A percentile compares a stretch with the other conserved stretches of the same genome.
These are phyloP conservation scores for Russula griseocarnosa DNA, from an alignment of 768 basidiomycete genomes.

Conservation along the genomic window DNA sequence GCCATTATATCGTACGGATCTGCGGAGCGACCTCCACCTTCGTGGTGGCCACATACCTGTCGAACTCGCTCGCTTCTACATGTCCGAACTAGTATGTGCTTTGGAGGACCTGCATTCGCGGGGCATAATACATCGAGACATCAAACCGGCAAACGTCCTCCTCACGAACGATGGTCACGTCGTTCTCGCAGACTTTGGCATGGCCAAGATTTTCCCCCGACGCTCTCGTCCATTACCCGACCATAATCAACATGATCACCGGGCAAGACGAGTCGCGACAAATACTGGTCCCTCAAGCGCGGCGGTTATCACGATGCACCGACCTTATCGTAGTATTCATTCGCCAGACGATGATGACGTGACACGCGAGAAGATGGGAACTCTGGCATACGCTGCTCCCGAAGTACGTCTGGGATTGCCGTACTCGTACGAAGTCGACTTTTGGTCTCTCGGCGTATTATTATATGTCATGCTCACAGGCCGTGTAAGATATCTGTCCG, in stretches of 20 bases:
- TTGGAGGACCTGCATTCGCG: constrained; percentile 38
- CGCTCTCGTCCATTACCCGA: not conserved
- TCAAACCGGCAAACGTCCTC: constrained; percentile 43
- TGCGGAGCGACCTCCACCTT: constrained; percentile 24
- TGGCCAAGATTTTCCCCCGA: constrained; percentile 25
- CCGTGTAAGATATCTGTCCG: constrained; percentile 19
- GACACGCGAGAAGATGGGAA: constrained; percentile 24
- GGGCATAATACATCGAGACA: constrained; percentile 47
- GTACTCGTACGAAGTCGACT: constrained; percentile 29
- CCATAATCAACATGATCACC: not conserved
- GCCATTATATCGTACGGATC: constrained; percentile 21
- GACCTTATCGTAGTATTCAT: constrained; percentile 10
- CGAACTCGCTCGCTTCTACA: constrained; percentile 25
- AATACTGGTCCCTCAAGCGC: not conserved
- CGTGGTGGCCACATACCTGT: constrained; percentile 19
- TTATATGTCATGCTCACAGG: constrained; percentile 28
- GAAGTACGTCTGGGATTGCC: constrained; percentile 24
- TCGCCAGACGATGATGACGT: constrained; percentile 10
- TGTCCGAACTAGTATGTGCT: constrained; percentile 25
- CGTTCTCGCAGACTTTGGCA: constrained; percentile 28
- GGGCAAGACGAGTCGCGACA: not conserved
- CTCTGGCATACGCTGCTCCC: constrained; percentile 25
- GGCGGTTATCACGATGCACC: constrained; percentile 10
- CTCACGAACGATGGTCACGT: constrained; percentile 20
- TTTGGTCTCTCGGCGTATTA: constrained; percentile 28